Percentiles rank a stretch among this genome's conserved stretches.
These are phyloP conservation scores for Boletus rubescentipes DNA, from an alignment of 768 basidiomycete species.

Conservation along the genomic window DNA sequence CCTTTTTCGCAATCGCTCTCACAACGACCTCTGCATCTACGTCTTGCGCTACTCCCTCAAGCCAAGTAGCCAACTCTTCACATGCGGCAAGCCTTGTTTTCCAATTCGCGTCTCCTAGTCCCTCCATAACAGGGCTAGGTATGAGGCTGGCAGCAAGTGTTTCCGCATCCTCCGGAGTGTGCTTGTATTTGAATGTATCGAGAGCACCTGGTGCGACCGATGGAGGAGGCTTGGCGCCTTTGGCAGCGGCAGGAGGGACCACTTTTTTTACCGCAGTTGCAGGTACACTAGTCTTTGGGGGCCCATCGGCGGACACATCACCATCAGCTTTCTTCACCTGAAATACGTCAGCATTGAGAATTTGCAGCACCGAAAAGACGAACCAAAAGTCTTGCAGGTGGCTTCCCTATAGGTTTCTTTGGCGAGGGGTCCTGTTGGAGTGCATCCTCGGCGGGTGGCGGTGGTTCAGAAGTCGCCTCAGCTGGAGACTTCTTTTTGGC, in stretches of 20 bases:
- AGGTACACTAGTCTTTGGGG: slow-evolving; percentile 25
- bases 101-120: slow-evolving; percentile 89
- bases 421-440: slow-evolving; percentile 32
- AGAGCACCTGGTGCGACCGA: slow-evolving; percentile 52
- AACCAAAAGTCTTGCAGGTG: slow-evolving; percentile 48
- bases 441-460: slow-evolving; percentile 15
- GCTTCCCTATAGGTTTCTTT: slow-evolving; percentile 51
- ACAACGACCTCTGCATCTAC: slow-evolving; percentile 89
- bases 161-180: slow-evolving; percentile 91
- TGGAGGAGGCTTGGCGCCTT: slow-evolving; percentile 48
- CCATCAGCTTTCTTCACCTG: slow-evolving; percentile 55
- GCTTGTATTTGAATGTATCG: slow-evolving; percentile 89
- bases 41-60: slow-evolving; percentile 60
- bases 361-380: not conserved
- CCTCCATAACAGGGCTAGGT: slow-evolving; percentile 65
- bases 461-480: slow-evolving; percentile 14
- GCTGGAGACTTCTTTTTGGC: slow-evolving; percentile 36
- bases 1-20: slow-evolving; percentile 85
- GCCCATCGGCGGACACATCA: slow-evolving; percentile 16
- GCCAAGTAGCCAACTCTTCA: slow-evolving; percentile 84
- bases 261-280: slow-evolving; percentile 45
- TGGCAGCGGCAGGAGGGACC: slow-evolving; percentile 37
- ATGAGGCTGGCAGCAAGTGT: slow-evolving; percentile 69
- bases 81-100: slow-evolving; percentile 85
- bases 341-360: slow-evolving; percentile 2